Percentiles rank a stretch among this genome's conserved stretches.
phyloP scores from a whole-genome alignment of 1,139 yeast species.

The Spathaspora sp. region DNA sequence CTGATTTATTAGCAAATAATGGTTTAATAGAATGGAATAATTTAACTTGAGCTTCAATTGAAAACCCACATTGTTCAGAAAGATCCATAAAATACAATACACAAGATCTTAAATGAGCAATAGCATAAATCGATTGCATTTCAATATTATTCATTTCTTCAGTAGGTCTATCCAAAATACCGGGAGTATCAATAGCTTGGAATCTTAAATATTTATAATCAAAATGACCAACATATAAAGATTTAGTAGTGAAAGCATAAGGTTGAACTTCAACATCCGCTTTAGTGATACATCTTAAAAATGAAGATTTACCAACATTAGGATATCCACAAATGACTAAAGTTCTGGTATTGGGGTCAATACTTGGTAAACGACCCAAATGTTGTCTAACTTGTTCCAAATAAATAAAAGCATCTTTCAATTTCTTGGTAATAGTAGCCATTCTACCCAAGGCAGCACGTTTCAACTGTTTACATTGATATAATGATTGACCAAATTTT shows the following conservation, averaged over 20 bases:
- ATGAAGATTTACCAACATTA: conserved; percentile 97
- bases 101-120: conserved; percentile 96
- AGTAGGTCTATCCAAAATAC: conserved; percentile 96
- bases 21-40: conserved; percentile 96
- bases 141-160: conserved; percentile 99
- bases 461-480: conserved; percentile 97
- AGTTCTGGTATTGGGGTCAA: conserved; percentile 98
- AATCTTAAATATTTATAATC: conserved; percentile 96
- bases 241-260: conserved; percentile 96
- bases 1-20: conserved; percentile 93
- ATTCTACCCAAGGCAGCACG: conserved; percentile 99
- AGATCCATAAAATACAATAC: conserved; percentile 97
- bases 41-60: conserved; percentile 96
- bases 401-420: conserved; percentile 90
- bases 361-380: conserved; percentile 95
- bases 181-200: conserved; percentile 99
- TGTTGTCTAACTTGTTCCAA: conserved; percentile 99
- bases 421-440: conserved; percentile 95
- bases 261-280: conserved; percentile 99
- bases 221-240: conserved; percentile 93
- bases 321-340: conserved; percentile 97
- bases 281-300: conserved; percentile 87
- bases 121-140: conserved; percentile 98
- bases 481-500: conserved; percentile 95
- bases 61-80: conserved; percentile 98